phyloP scores from a whole-genome alignment of 257 asterid genomes.

The Plectranthus barbatus region DNA sequence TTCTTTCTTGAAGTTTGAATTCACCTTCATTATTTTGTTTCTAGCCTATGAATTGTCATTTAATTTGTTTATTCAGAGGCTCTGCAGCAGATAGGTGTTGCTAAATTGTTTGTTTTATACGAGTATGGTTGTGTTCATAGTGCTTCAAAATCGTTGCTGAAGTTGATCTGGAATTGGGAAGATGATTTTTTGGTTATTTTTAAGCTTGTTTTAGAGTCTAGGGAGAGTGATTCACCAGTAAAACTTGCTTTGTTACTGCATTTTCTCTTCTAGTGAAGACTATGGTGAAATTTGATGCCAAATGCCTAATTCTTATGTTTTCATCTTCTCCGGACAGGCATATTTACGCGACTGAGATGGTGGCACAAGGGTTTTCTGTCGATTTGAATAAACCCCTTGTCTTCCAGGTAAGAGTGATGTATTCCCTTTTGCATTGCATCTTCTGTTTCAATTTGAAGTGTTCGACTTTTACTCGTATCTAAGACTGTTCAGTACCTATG shows the following conservation, averaged over 20 bases:
- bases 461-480: not conserved
- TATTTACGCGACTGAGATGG: slow-evolving; percentile 38
- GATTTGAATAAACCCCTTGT: slow-evolving; percentile 70
- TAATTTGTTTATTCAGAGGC: not conserved
- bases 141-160: not conserved
- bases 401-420: slow-evolving; percentile 39
- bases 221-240: not conserved
- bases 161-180: not conserved
- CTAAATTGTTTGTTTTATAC: not conserved
- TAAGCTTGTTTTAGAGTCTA: not conserved
- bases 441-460: not conserved
- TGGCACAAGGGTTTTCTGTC: slow-evolving; percentile 44
- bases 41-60: not conserved
- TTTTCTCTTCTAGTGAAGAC: not conserved
- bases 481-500: not conserved
- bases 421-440: not conserved
- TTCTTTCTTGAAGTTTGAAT: slow-evolving; percentile 2
- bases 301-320: slow-evolving; percentile 3
- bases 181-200: not conserved
- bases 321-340: not conserved
- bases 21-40: not conserved
- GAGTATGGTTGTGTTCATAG: not conserved
- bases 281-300: not conserved
- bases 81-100: not conserved
- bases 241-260: not conserved